These are phyloP conservation scores for Collybia mongolica DNA, from an alignment of 768 basidiomycete species.

Conservation along the genomic window DNA sequence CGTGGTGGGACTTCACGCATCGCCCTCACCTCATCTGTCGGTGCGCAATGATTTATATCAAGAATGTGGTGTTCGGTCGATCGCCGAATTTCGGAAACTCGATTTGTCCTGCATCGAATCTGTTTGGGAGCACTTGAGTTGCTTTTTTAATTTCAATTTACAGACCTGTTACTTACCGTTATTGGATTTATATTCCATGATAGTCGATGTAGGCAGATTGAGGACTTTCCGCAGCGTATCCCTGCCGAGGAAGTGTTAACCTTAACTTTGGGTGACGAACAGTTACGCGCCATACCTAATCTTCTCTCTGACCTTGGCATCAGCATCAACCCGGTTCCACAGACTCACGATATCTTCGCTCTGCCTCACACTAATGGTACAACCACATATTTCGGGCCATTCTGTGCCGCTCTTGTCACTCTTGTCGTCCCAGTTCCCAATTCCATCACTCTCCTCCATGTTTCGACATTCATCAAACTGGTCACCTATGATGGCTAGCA, in stretches of 20 bases:
- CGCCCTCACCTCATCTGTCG: neutral
- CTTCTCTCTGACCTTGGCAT: constrained; percentile 72
- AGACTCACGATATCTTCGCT: constrained; percentile 92
- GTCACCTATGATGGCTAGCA: constrained; percentile 86
- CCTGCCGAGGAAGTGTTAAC: constrained; percentile 34
- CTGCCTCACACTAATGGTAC: constrained; percentile 90
- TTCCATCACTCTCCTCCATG: constrained; percentile 23
- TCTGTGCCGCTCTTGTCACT: constrained; percentile 38
- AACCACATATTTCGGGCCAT: constrained; percentile 88
- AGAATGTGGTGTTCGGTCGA: constrained; percentile 40
- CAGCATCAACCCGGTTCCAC: constrained; percentile 86
- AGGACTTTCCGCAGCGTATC: constrained; percentile 79
- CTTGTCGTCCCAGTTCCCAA: constrained; percentile 33
- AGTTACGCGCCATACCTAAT: constrained; percentile 59
- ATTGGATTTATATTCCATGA: constrained; percentile 96
- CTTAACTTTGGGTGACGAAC: neutral
- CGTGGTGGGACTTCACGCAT: neutral
- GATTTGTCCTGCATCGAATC: constrained; percentile 91
- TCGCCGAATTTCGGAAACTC: constrained; percentile 71
- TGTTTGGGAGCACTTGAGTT: constrained; percentile 22
- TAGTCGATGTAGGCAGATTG: constrained; percentile 70
- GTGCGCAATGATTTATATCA: constrained; percentile 4
- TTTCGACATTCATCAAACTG: constrained; percentile 74
- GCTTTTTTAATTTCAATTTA: neutral
- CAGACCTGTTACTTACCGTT: constrained; percentile 51